phyloP scores from a whole-genome alignment of 1,284 basidiomycete species.

The Irpex sp. region DNA sequence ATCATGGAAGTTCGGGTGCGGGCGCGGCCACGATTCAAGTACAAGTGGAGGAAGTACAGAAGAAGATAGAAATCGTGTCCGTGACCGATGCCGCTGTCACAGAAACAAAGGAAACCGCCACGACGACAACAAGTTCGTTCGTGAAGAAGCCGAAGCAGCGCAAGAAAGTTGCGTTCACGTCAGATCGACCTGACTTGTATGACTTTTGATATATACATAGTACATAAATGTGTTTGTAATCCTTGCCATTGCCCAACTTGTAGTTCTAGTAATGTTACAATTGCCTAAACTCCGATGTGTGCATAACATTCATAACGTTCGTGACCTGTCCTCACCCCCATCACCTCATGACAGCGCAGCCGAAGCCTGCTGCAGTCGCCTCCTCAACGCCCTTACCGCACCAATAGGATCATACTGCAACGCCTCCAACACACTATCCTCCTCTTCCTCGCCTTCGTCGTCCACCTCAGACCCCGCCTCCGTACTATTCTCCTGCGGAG shows the following conservation, averaged over 20 bases:
- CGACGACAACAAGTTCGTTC: constrained; percentile 24
- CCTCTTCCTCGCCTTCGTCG: constrained; percentile 30
- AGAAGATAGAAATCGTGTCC: constrained; percentile 10
- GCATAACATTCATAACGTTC: neutral
- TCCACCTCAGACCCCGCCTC: constrained; percentile 26
- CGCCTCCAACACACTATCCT: constrained; percentile 26
- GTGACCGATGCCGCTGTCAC: constrained; percentile 8
- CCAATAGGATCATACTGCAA: constrained; percentile 6
- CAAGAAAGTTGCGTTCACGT: constrained; percentile 69
- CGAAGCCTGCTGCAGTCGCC: constrained; percentile 39
- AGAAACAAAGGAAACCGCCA: constrained; percentile 12
- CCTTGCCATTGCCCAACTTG: neutral
- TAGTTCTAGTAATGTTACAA: neutral
- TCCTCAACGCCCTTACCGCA: constrained; percentile 9
- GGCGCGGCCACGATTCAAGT: constrained; percentile 22
- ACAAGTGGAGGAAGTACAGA: constrained; percentile 22
- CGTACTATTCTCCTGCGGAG: constrained; percentile 19
- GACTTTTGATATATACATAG: constrained; percentile 39
- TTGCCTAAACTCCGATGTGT: neutral
- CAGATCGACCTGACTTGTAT: constrained; percentile 63
- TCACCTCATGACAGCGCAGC: constrained; percentile 1
- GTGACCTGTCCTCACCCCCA: neutral
- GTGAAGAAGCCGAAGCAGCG: constrained; percentile 45
- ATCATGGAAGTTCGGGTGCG: constrained; percentile 9
- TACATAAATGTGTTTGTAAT: neutral